phyloP scores from a whole-genome alignment of 352 stramenopile genomes.

The Phytophthora lateralis region DNA sequence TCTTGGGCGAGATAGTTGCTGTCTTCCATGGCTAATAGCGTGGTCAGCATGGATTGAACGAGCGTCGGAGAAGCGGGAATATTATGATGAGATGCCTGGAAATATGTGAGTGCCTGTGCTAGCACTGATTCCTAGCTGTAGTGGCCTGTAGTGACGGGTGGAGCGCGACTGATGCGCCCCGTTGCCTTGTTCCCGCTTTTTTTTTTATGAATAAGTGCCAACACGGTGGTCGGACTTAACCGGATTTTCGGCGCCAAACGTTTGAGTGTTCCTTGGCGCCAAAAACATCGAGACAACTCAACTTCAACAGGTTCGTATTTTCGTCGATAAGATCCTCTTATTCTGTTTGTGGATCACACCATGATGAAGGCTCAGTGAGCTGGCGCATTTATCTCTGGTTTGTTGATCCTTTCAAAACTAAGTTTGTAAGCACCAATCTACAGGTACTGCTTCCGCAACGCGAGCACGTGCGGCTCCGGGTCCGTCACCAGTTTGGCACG shows the following conservation, averaged over 20 bases:
- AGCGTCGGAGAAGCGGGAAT: slow-evolving; percentile 6
- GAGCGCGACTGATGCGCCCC: not conserved
- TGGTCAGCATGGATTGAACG: slow-evolving; percentile 28
- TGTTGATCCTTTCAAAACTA: not conserved
- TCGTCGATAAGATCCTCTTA: slow-evolving; percentile 15
- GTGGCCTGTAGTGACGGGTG: slow-evolving; percentile 3
- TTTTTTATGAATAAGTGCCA: slow-evolving; percentile 11
- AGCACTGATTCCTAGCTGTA: not conserved
- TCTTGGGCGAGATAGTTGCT: slow-evolving; percentile 26
- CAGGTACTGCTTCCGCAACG: slow-evolving; percentile 42
- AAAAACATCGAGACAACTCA: slow-evolving; percentile 23
- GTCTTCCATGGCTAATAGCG: slow-evolving; percentile 39
- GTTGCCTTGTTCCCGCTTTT: slow-evolving; percentile 15
- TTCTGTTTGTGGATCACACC: not conserved
- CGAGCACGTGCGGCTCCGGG: slow-evolving; percentile 40
- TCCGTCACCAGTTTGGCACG: slow-evolving; percentile 32
- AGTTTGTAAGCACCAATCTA: slow-evolving; percentile 15
- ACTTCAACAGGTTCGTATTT: slow-evolving; percentile 7
- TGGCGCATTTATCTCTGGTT: slow-evolving; percentile 3
- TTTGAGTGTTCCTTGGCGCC: slow-evolving; percentile 29
- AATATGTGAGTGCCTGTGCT: not conserved
- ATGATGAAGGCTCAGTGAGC: not conserved
- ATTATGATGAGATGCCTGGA: slow-evolving; percentile 1
- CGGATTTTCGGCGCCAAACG: slow-evolving; percentile 38
- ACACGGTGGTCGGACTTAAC: slow-evolving; percentile 31